Base-by-base conservation (phyloP, 1,139 yeast species). In the Pichia sp. region DNA sequence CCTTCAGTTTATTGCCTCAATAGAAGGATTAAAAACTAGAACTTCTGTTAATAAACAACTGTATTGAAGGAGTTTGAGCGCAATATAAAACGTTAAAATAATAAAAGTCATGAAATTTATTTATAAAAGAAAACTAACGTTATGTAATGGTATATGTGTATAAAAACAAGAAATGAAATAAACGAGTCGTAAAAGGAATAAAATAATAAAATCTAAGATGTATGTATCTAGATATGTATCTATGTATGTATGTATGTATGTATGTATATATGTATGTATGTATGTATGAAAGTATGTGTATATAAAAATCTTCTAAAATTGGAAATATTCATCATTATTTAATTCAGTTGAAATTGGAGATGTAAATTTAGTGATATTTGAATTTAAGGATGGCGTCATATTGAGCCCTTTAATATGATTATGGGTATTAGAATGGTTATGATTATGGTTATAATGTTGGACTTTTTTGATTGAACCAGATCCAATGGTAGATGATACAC, bases 401-500 rank as follows among this genome's bases (percentile, higher is more conserved):
- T 39, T 39, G 9, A 39, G 29, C 13, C 18, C 42, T 39, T 39
- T 31, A 42, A 33, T 45, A 44, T 39, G 49, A 39, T 41, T 45
- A 14, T 49, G 48, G 25, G 29, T 18, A 45, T 45, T 38, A n/a
- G 30, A 28, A 34, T 34, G 47, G 27, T 19, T 28, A 7, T 31
- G 36, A 18, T 10, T 18, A 19, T 45, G 47, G 42, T 33, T 22
- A 34, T 41, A 44, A 54, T 56, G 44, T 52, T 56, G n/a, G 25
- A 51, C 19, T 30, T 51, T 51, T 18, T 45, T 51, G 5, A 51
- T 39, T 25, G 51, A 48, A 9, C 51, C 49, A 6, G 48, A 48
- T 14, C 51, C 51, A 27, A 51, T 14, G n/a, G 48, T 45, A 13
- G 53, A 45, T 27, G 53, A 45, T 28, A 51, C 19, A 22, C 51